Base-by-base conservation (phyloP, 345 rosid species). In the Populus pruinosa region DNA sequence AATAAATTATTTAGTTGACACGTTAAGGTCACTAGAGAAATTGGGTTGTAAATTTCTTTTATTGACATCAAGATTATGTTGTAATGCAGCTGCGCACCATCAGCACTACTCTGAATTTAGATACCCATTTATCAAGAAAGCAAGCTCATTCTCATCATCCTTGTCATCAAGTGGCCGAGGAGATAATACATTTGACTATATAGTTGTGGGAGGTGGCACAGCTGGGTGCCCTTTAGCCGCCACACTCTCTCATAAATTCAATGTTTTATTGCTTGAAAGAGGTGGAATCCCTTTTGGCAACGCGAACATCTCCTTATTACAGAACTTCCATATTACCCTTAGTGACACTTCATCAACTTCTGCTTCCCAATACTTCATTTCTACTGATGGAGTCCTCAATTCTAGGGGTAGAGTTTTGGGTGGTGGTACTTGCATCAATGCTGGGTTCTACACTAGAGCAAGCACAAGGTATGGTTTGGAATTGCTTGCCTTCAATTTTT, bases 221-320 rank as follows among this genome's bases (percentile, higher is more conserved):
- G 99, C 99, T 0, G 99, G 98, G 21, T 96, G 99, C 49, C 99
- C 99, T 27, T 79, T 96, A 3, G 99, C 98, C 10, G 88, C 98
- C 56, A 96, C 99, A 64, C 89, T 96, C 21, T 93, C 99, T 12
- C 89, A 62, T 13, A 91, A 92, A 74, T 96, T 86, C 87, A 88
- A 79, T 36, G 99, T 96, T n/a, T 85, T 96, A 67, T 77, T 96
- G 69, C 82, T 96, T 1, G 99, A 96, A 73, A 92, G 99, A 88
- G 99, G 99, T 14, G 99, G 96, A 21, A 97, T 93, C 23, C 99
- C 99, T 38, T 96, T 96, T 83, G 62, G 87, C 76, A 93, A 96
- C 76, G 91, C 88, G n/a, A 96, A 96, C 71, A 91, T 96, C 73
- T 91, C 99, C 70, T 89, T 92, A 83, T 82, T 92, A 23, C 67